These are phyloP conservation scores for Porphyrellus cyaneotinctus DNA, from an alignment of 768 basidiomycete species.

Conservation along the genomic window DNA sequence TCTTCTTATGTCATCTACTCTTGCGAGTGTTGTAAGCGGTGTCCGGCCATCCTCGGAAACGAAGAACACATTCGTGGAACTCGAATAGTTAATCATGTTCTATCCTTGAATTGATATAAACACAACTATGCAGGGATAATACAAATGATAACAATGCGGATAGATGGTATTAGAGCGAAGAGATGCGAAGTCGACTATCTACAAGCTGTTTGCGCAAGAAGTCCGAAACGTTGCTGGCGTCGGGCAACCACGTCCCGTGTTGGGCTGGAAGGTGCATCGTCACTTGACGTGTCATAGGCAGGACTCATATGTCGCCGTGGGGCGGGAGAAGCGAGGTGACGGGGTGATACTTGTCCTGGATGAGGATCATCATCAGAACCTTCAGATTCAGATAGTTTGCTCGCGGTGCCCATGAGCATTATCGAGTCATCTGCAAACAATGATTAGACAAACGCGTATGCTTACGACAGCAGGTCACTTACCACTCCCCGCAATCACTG, in stretches of 20 bases:
- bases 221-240: conserved; percentile 34
- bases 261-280: conserved; percentile 49
- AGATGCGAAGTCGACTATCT: conserved; percentile 11
- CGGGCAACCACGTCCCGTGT: conserved; percentile 42
- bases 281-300: conserved; percentile 41
- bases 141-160: conserved; percentile 22
- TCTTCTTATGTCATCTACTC: no score
- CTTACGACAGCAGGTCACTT: conserved; percentile 2
- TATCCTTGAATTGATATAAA: conserved; percentile 13
- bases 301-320: conserved; percentile 37
- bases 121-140: conserved; percentile 24
- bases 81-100: background rate
- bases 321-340: conserved; percentile 60
- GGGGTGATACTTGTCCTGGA: conserved; percentile 66
- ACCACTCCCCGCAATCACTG: conserved; percentile 34
- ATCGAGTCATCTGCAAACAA: conserved; percentile 46
- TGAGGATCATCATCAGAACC: conserved; percentile 63
- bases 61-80: background rate
- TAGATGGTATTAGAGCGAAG: conserved; percentile 17
- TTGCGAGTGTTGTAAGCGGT: no score
- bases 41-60: no score
- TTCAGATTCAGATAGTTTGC: conserved; percentile 16
- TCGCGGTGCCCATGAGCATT: conserved; percentile 21
- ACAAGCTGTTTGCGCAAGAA: background rate
- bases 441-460: conserved; percentile 1